These are phyloP conservation scores for Ceratobasidium theobromae DNA, from an alignment of 1,284 basidiomycete genomes.

Conservation along the genomic window DNA sequence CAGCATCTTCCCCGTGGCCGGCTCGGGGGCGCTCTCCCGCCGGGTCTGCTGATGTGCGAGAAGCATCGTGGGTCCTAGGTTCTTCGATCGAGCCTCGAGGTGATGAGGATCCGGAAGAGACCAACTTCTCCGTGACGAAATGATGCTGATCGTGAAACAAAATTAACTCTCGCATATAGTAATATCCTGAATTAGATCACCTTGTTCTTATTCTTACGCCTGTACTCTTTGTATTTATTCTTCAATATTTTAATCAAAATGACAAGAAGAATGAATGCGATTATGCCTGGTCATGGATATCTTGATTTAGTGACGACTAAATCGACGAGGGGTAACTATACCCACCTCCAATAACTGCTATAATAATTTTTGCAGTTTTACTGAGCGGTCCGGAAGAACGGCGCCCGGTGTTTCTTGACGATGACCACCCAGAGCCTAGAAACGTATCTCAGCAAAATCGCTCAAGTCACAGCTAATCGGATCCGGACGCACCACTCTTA, in stretches of 20 bases:
- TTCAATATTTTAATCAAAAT: neutral
- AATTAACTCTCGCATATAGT: no score
- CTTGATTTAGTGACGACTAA: neutral
- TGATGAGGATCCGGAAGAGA: slow-evolving; percentile 3
- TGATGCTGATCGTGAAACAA: neutral
- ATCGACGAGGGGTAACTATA: neutral
- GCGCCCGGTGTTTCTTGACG: slow-evolving; percentile 13
- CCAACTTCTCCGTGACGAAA: neutral
- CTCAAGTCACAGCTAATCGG: neutral
- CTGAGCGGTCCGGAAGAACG: slow-evolving; percentile 16
- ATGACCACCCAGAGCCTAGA: slow-evolving; percentile 27
- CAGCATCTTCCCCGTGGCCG: slow-evolving; percentile 5
- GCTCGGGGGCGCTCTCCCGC: slow-evolving; percentile 12
- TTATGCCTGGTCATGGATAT: neutral
- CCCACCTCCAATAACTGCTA: slow-evolving; percentile 17
- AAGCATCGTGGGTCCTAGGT: neutral
- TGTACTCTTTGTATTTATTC: neutral
- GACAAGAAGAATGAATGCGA: neutral
- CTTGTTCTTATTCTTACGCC: neutral
- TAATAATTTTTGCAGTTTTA: slow-evolving; percentile 16
- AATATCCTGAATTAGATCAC: neutral
- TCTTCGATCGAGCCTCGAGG: slow-evolving; percentile 12
- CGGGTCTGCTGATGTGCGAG: slow-evolving; percentile 21
- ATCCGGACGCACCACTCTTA: neutral
- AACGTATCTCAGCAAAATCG: neutral